A percentile compares a stretch with the other conserved stretches of the same genome.
phyloP scores from a whole-genome alignment of 164 flowering plant genomes.

The Tinospora cordifolia region DNA sequence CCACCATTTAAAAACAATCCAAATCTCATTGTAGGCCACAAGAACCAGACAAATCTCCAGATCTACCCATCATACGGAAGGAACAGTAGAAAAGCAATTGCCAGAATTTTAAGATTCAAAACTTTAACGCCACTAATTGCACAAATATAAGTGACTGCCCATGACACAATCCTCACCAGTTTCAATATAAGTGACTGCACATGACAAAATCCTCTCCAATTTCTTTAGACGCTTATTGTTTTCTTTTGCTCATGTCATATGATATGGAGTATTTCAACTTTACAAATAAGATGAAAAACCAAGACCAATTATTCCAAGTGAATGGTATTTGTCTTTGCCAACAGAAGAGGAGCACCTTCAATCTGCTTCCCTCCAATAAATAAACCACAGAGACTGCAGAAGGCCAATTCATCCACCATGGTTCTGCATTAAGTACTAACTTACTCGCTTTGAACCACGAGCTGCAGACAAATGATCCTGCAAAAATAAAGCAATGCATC shows the following conservation, averaged over 20 bases:
- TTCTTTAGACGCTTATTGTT: neutral
- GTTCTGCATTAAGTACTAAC: conserved; percentile 17
- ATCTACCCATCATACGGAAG: too few relatives aligned
- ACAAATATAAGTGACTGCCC: neutral
- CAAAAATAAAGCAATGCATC: conserved; percentile 9
- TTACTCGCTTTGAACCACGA: conserved; percentile 65
- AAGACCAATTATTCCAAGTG: neutral
- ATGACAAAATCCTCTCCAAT: too few relatives aligned
- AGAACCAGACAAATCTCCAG: too few relatives aligned
- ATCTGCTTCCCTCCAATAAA: conserved; percentile 4
- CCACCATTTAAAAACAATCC: neutral
- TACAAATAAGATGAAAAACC: neutral
- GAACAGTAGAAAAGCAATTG: neutral
- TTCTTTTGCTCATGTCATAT: neutral
- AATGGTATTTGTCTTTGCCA: neutral
- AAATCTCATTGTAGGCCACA: too few relatives aligned
- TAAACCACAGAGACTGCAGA: neutral
- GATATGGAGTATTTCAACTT: neutral
- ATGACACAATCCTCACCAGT: neutral
- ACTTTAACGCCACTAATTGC: neutral
- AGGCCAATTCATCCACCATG: neutral
- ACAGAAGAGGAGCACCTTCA: neutral
- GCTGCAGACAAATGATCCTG: conserved; percentile 85
- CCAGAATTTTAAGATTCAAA: neutral
- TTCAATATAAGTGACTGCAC: too few relatives aligned